Base-by-base conservation (phyloP, 1,284 basidiomycete species). In the Rhodotorula glutinis region DNA sequence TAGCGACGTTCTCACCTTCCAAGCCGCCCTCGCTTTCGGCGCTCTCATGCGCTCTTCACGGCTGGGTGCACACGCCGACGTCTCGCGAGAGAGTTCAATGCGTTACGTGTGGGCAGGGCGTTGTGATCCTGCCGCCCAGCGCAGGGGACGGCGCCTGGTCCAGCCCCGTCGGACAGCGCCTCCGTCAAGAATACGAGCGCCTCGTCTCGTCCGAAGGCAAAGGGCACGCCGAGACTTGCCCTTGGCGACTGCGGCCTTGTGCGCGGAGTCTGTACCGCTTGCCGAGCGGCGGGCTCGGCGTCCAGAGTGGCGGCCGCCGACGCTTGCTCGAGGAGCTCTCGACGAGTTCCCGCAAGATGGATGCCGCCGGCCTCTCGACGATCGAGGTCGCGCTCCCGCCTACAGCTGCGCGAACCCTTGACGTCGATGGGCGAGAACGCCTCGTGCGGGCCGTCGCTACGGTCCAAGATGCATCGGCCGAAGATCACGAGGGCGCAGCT, bases 171-270 rank as follows among this genome's bases (percentile, higher is more conserved):
- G 66, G 66, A 4, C 14, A 44, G 21, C 27, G 56, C 4, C 55
- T 68, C 27, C 33, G 40, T 19, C 33, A 52, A 8, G 62, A 60
- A 52, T 62, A 68, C 53, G 66, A 68, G 47, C 25, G 40, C 4
- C 59, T 57, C 11, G 33, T 57, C 4, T 30, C 41, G 16, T 11
- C 11, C 7, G 11, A 43, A 9, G 62, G 57, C 10, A 19, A 51
- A 21, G 63, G 47, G 23, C 68, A 70, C 44, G 43, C 49, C 27
- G 49, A 59, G 43, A 63, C 54, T 2, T 70, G 68, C 49, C 68
- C 68, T 0, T 70, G 68, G 68, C 38, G 58, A 23, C 46, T 70
- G 58, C 54, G 68, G 53, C 63, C 64, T 10, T 61, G 61, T n/a
- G 55, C 51, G 27, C 40, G 54, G 27, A 43, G 58, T 8, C 27